Conservation (phyloP, 495 filamentous ascomycete species). For the Filosporella fistucella region DNA sequence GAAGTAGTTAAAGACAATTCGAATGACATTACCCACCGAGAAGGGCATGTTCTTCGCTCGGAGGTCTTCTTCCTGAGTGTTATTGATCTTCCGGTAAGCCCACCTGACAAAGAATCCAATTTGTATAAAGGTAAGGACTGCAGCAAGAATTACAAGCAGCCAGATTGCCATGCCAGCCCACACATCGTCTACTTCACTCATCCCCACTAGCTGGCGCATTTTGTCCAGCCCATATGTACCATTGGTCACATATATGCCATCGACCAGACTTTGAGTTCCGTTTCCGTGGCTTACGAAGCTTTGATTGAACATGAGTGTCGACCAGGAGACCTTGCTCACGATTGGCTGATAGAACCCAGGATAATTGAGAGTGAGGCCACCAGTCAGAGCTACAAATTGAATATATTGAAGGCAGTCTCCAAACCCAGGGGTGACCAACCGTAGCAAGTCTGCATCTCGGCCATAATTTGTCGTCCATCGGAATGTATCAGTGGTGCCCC, state of each 20-base stretch:
- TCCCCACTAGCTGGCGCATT: conserved; percentile 79
- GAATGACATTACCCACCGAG: conserved; percentile 77
- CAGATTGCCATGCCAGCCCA: conserved; percentile 92
- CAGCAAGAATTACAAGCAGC: conserved; percentile 68
- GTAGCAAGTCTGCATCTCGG: conserved; percentile 84
- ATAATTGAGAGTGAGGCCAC: conserved; percentile 79
- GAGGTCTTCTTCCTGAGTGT: conserved; percentile 79
- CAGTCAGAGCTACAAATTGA: conserved; percentile 86
- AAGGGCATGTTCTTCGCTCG: conserved; percentile 93
- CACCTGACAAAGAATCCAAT: conserved; percentile 70
- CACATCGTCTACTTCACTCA: conserved; percentile 70
- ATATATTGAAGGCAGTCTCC: conserved; percentile 97
- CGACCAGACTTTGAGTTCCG: conserved; percentile 59
- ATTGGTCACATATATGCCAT: conserved; percentile 76
- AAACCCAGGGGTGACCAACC: conserved; percentile 92
- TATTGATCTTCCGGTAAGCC: conserved; percentile 62
- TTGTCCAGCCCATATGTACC: conserved; percentile 73
- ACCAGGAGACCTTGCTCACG: conserved; percentile 83
- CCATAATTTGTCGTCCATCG: conserved; percentile 96
- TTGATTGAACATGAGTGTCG: conserved; percentile 85
- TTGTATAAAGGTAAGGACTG: conserved; percentile 68
- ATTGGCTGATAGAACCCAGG: conserved; percentile 93
- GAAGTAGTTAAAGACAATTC: conserved; percentile 89
- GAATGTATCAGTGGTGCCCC: conserved; percentile 86
- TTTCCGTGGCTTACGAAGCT: conserved; percentile 70